Percentiles rank a stretch among this genome's conserved stretches.
These are phyloP conservation scores for Fusarium tjaetaba DNA, from an alignment of 2,329 filamentous ascomycete genomes.

Conservation along the genomic window DNA sequence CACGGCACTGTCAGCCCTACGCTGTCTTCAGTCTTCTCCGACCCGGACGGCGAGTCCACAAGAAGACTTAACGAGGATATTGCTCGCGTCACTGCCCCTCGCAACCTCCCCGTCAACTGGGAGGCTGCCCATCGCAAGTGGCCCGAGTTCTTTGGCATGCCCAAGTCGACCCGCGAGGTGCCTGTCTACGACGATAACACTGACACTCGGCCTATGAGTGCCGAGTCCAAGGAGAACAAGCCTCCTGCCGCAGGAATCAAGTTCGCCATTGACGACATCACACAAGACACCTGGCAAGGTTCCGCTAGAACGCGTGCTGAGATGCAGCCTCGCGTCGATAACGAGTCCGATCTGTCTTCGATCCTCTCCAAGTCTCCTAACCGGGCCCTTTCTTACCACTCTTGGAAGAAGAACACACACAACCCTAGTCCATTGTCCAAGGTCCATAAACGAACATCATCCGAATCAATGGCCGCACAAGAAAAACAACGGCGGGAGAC, in stretches of 20 bases:
- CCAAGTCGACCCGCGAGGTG: conserved; percentile 45
- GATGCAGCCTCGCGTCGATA: conserved; percentile 65
- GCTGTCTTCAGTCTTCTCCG: conserved; percentile 62
- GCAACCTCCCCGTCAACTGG: conserved; percentile 55
- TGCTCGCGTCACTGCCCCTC: conserved; percentile 53
- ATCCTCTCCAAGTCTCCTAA: conserved; percentile 54
- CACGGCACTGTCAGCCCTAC: conserved; percentile 67
- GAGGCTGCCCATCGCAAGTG: conserved; percentile 61
- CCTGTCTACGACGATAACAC: conserved; percentile 46
- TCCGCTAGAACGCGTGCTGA: conserved; percentile 57
- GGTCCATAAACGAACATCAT: conserved; percentile 47
- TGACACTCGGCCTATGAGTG: conserved; percentile 50
- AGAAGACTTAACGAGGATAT: conserved; percentile 61
- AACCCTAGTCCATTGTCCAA: conserved; percentile 53
- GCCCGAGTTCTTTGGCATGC: conserved; percentile 61
- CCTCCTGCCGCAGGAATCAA: conserved; percentile 49
- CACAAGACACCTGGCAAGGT: conserved; percentile 53
- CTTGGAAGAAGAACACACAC: conserved; percentile 43
- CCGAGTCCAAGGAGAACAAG: conserved; percentile 58
- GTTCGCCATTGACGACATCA: conserved; percentile 55
- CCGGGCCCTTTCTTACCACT: conserved; percentile 40
- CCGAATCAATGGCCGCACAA: conserved; percentile 39
- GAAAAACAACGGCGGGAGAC: conserved; percentile 44
- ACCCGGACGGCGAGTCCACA: conserved; percentile 64
- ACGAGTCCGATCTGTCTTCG: conserved; percentile 61